Conservation (phyloP, 164 flowering plant species). For the Vitis rupestris region DNA sequence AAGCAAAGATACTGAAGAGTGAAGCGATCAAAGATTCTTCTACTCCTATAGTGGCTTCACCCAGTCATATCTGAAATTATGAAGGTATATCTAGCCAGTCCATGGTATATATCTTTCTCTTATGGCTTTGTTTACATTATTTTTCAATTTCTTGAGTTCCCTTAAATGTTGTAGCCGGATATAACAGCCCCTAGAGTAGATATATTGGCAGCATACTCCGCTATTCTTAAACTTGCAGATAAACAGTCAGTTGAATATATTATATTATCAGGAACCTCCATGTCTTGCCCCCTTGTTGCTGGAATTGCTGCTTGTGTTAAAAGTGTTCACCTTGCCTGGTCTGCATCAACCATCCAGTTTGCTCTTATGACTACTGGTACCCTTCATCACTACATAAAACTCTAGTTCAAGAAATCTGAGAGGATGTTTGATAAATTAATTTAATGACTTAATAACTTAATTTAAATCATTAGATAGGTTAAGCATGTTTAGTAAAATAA, state of each 20-base stretch:
- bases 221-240: constrained; percentile 1
- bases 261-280: constrained; percentile 31
- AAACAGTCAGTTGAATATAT: constrained; percentile 2
- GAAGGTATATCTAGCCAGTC: constrained; percentile 7
- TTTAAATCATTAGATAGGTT: too few relatives aligned
- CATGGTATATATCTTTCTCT: neutral
- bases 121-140: neutral
- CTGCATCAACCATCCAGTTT: constrained; percentile 29
- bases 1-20: constrained; percentile 8
- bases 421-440: too few relatives aligned
- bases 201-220: constrained; percentile 18
- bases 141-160: neutral
- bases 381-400: too few relatives aligned
- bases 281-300: constrained; percentile 33
- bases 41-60: constrained; percentile 18
- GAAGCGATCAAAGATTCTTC: neutral
- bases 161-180: constrained; percentile 15
- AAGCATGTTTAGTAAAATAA: too few relatives aligned
- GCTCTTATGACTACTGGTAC: constrained; percentile 32
- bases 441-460: too few relatives aligned
- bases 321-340: constrained; percentile 32
- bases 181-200: constrained; percentile 18
- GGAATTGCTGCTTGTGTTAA: constrained; percentile 32
- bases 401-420: too few relatives aligned
- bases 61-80: constrained; percentile 3